These are phyloP conservation scores for Aspergillus asperescens DNA, from an alignment of 495 filamentous ascomycete genomes.

Conservation along the genomic window DNA sequence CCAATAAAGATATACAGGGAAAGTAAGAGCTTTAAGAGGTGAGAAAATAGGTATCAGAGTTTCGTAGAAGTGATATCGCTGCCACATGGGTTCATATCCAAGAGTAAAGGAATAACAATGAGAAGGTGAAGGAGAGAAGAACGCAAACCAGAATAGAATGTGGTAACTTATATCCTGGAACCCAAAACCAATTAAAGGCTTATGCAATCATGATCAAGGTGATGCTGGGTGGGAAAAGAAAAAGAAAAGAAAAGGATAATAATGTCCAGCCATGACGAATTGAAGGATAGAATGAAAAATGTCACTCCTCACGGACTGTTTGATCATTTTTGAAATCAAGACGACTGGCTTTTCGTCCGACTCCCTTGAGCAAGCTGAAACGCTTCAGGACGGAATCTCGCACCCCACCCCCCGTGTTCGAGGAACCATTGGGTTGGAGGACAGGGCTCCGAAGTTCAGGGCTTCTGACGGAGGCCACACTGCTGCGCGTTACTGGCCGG, in stretches of 20 bases:
- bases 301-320: slow-evolving; percentile 36
- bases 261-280: slow-evolving; percentile 28
- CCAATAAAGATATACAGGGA: slow-evolving; percentile 9
- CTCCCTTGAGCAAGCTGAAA: slow-evolving; percentile 43
- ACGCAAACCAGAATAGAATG: neutral
- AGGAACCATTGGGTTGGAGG: slow-evolving; percentile 3
- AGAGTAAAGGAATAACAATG: neutral
- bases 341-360: slow-evolving; percentile 42
- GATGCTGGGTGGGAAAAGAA: neutral
- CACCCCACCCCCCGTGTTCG: slow-evolving; percentile 25
- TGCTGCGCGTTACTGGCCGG: slow-evolving; percentile 36
- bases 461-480: slow-evolving; percentile 16
- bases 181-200: slow-evolving; percentile 13
- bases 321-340: slow-evolving; percentile 35
- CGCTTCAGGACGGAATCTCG: slow-evolving; percentile 46
- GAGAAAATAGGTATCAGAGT: neutral
- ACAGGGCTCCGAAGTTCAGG: slow-evolving; percentile 17
- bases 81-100: slow-evolving; percentile 13
- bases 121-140: slow-evolving; percentile 5
- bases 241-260: slow-evolving; percentile 5
- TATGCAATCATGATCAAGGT: slow-evolving; percentile 12
- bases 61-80: slow-evolving; percentile 5
- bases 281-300: slow-evolving; percentile 13
- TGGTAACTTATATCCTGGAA: neutral
- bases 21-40: neutral